Conservation (phyloP, 192 early-diverging fungal species). For the Ambispora gerdemannii region DNA sequence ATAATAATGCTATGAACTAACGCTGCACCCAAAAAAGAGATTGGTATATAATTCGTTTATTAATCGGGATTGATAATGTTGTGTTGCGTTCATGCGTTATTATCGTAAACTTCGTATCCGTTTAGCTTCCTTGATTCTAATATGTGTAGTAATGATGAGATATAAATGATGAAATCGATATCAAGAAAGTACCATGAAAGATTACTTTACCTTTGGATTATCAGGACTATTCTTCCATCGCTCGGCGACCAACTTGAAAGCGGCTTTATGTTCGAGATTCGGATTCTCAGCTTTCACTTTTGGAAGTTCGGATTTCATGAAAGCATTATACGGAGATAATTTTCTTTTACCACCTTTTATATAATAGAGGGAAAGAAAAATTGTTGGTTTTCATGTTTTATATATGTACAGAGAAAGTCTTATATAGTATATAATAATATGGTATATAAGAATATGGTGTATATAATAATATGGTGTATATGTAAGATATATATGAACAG, state of each 20-base stretch:
- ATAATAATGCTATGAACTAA: too few species aligned
- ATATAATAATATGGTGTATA: conserved; percentile 12
- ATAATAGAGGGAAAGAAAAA: neutral
- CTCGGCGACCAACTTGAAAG: conserved; percentile 63
- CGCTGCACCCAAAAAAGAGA: too few species aligned
- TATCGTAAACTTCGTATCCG: too few species aligned
- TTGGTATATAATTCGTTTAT: too few species aligned
- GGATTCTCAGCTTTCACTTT: conserved; percentile 65
- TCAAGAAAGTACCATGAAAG: too few species aligned
- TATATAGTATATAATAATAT: neutral
- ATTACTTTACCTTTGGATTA: conserved; percentile 68
- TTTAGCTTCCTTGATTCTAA: too few species aligned
- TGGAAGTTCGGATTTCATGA: conserved; percentile 68
- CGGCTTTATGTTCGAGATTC: conserved; percentile 58
- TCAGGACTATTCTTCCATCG: conserved; percentile 58
- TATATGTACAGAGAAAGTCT: neutral
- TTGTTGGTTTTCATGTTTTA: neutral
- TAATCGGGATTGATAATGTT: too few species aligned
- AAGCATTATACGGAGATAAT: conserved; percentile 64
- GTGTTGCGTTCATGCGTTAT: too few species aligned
- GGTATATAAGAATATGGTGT: conserved; percentile 7
- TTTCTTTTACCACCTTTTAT: conserved; percentile 40
- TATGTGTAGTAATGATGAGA: too few species aligned
- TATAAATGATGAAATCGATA: too few species aligned
- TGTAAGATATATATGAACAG: conserved; percentile 23